Percentiles rank a stretch among this genome's conserved stretches.
Evolutionary conservation across 768 basidiomycete genomes (phyloP).

Genomic region (Boletus rubropictus): DNA sequence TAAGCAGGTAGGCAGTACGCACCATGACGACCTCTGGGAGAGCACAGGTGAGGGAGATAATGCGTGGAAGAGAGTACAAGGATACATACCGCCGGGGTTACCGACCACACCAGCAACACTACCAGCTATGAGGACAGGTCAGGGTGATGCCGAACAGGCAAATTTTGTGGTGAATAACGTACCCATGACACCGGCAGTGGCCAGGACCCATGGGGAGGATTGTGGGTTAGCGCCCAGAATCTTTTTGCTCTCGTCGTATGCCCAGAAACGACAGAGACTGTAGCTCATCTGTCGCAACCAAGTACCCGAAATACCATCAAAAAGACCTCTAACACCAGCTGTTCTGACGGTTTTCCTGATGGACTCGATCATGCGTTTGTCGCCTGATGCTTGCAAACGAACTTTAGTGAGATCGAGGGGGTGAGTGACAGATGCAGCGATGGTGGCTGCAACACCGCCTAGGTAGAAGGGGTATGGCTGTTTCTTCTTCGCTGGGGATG

Average conservation of each 20-base stretch:
- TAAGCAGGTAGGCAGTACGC: slow-evolving; percentile 5
- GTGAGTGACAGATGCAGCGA: slow-evolving; percentile 85
- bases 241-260: slow-evolving; percentile 89
- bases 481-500: slow-evolving; percentile 39
- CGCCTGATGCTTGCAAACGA: slow-evolving; percentile 84
- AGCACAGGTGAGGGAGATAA: not conserved
- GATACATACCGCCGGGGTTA: slow-evolving; percentile 71
- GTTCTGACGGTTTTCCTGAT: slow-evolving; percentile 77
- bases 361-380: slow-evolving; percentile 84
- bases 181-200: slow-evolving; percentile 82
- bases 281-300: slow-evolving; percentile 92
- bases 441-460: slow-evolving; percentile 81
- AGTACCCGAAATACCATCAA: slow-evolving; percentile 83
- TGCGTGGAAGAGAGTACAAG: not conserved
- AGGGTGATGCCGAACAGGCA: not conserved
- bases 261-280: slow-evolving; percentile 89
- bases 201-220: slow-evolving; percentile 77
- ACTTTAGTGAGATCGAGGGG: slow-evolving; percentile 90
- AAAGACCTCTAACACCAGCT: slow-evolving; percentile 68
- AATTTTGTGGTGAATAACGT: slow-evolving; percentile 27
- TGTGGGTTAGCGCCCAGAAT: slow-evolving; percentile 60
- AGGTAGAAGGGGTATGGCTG: slow-evolving; percentile 83
- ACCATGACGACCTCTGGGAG: slow-evolving; percentile 70
- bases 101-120: slow-evolving; percentile 84
- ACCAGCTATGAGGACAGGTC: slow-evolving; percentile 49